These are phyloP conservation scores for Glycine latifolia DNA, from an alignment of 306 rosid species.

Conservation along the genomic window DNA sequence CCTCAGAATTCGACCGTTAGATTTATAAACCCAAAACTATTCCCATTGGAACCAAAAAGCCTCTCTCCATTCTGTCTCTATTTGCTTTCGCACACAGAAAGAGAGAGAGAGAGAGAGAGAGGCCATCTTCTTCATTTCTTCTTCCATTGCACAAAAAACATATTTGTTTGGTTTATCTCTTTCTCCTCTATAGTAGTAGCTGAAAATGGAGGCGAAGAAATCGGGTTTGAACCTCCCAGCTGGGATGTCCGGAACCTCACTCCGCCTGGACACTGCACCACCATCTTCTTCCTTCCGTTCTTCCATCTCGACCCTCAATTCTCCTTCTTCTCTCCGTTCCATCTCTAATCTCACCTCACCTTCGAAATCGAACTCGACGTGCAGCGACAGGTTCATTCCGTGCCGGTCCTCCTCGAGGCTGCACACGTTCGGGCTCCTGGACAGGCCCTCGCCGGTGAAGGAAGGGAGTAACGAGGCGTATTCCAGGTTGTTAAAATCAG, in stretches of 20 bases:
- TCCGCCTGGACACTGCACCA: conserved; percentile 65
- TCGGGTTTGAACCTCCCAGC: conserved; percentile 81
- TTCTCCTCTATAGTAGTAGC: neutral
- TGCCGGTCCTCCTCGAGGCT: conserved; percentile 96
- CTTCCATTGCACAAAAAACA: too few species aligned
- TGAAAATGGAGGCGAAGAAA: conserved; percentile 70
- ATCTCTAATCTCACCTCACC: conserved; percentile 68
- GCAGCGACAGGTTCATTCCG: conserved; percentile 97
- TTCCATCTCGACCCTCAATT: conserved; percentile 60
- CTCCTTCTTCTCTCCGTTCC: conserved; percentile 63
- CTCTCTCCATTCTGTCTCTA: neutral
- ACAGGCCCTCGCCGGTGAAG: conserved; percentile 83
- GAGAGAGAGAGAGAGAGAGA: too few species aligned
- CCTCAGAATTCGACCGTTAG: conserved; percentile 19
- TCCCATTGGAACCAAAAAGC: neutral
- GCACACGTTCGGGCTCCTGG: conserved; percentile 83
- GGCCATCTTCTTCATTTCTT: too few species aligned
- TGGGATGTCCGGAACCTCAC: conserved; percentile 82
- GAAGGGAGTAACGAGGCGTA: conserved; percentile 90
- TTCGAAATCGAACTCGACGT: conserved; percentile 59
- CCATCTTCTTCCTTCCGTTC: conserved; percentile 7
- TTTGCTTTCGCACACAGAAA: too few species aligned
- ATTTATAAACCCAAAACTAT: neutral
- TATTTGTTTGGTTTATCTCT: neutral
- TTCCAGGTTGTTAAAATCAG: conserved; percentile 74